These are phyloP conservation scores for Porcisia hertigi DNA, from an alignment of 208 protist genomes.

Conservation along the genomic window DNA sequence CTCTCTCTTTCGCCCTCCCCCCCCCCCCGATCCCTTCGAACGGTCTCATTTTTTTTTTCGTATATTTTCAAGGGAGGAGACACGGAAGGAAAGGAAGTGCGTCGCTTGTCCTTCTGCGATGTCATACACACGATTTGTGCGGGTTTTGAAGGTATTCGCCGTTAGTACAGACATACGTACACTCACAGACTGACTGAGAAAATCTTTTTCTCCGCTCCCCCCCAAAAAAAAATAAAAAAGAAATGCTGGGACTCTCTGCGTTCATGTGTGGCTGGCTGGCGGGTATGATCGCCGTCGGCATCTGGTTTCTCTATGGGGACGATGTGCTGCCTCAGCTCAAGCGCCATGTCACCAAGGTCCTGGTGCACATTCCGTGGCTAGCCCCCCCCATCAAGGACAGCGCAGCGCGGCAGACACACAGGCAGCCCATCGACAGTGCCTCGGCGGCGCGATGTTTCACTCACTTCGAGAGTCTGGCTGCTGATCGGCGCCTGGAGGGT, in stretches of 20 bases:
- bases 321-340: constrained; percentile 39
- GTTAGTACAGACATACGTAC: too few relatives aligned
- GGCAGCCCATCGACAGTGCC: background rate
- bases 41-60: too few relatives aligned
- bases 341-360: constrained; percentile 13
- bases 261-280: constrained; percentile 64
- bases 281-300: constrained; percentile 38
- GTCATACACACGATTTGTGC: too few relatives aligned
- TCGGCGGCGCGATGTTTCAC: background rate
- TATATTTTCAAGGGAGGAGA: too few relatives aligned
- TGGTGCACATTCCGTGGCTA: constrained; percentile 16
- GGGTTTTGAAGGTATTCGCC: too few relatives aligned
- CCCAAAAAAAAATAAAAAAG: background rate
- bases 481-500: constrained; percentile 42
- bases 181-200: too few relatives aligned
- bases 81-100: too few relatives aligned
- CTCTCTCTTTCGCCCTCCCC: too few relatives aligned
- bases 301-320: constrained; percentile 61
- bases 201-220: too few relatives aligned
- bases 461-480: constrained; percentile 5
- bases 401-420: background rate
- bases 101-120: too few relatives aligned
- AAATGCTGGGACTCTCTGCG: constrained; percentile 24
- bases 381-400: background rate
- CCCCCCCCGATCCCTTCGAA: too few relatives aligned